A percentile compares a stretch with the other conserved stretches of the same genome.
Conservation (phyloP, 805 yeast species). For the Peterozyma xylosa region DNA sequence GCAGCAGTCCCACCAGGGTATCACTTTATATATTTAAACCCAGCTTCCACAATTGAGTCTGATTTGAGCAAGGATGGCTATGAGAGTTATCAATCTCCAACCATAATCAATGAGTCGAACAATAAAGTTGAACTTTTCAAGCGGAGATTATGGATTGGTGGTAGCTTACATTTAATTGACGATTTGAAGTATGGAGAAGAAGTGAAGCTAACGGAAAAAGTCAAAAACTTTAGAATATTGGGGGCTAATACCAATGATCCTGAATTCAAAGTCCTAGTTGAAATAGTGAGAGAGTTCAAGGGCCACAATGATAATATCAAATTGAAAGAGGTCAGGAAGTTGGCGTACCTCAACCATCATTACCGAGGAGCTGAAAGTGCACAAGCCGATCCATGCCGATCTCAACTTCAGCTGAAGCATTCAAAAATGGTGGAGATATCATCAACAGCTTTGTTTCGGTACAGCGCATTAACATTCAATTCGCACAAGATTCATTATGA, state of each 20-base stretch:
- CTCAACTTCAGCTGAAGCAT: constrained; percentile 13
- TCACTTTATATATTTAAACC: constrained; percentile 64
- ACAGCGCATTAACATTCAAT: constrained; percentile 73
- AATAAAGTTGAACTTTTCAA: constrained; percentile 25
- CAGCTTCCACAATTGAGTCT: constrained; percentile 33
- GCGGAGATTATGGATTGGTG: constrained; percentile 78
- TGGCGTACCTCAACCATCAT: constrained; percentile 50
- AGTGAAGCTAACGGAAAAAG: constrained; percentile 45
- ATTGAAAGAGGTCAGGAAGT: constrained; percentile 46
- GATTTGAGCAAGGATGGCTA: constrained; percentile 68
- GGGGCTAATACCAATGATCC: constrained; percentile 11
- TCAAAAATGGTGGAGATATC: constrained; percentile 27
- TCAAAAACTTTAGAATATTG: constrained; percentile 30
- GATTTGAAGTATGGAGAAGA: constrained; percentile 26
- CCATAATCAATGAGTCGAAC: constrained; percentile 2
- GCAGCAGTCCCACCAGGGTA: constrained; percentile 39
- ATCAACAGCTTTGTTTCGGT: constrained; percentile 43
- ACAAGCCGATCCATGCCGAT: neutral
- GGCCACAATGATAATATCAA: constrained; percentile 18
- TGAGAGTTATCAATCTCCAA: constrained; percentile 70
- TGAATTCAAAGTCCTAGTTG: constrained; percentile 36
- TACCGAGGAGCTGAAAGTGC: constrained; percentile 8
- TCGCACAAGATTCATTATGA: constrained; percentile 82
- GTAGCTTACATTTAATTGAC: constrained; percentile 38
- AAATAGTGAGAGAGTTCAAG: constrained; percentile 42